Percentiles rank a stretch among this genome's conserved stretches.
Conservation (phyloP, 768 basidiomycete genomes). For the Suillus bovinus region DNA sequence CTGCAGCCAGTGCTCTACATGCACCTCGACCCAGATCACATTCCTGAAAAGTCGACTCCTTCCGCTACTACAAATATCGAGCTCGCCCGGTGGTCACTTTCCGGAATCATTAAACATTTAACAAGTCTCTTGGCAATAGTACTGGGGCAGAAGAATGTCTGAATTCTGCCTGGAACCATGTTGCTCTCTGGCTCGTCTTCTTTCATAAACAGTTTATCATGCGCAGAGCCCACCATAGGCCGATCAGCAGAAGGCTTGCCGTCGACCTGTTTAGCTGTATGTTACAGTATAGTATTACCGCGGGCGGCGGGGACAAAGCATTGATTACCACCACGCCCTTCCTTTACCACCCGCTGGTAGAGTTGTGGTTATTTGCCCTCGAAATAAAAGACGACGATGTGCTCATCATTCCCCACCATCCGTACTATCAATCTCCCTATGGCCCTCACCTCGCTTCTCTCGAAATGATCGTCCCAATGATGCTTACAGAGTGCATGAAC, state of each 20-base stretch:
- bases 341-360: not conserved
- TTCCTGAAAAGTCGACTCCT: not conserved
- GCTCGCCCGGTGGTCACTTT: not conserved
- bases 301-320: too few species aligned
- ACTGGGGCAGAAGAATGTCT: not conserved
- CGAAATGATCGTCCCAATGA: not conserved
- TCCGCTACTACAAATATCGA: not conserved
- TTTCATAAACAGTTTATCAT: not conserved
- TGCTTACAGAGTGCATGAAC: not conserved
- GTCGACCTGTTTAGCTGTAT: not conserved
- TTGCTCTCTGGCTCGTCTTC: not conserved
- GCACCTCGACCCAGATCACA: not conserved
- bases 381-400: not conserved
- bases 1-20: not conserved
- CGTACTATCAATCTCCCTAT: too few species aligned
- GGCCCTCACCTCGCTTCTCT: not conserved
- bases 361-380: not conserved
- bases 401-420: too few species aligned
- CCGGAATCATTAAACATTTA: not conserved
- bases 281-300: too few species aligned
- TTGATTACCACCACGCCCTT: not conserved
- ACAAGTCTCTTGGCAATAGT: not conserved
- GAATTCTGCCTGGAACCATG: not conserved
- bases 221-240: not conserved
- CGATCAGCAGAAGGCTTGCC: not conserved